Evolutionary conservation across 495 filamentous ascomycete genomes (phyloP).

Genomic region (Daldinia grandis): DNA sequence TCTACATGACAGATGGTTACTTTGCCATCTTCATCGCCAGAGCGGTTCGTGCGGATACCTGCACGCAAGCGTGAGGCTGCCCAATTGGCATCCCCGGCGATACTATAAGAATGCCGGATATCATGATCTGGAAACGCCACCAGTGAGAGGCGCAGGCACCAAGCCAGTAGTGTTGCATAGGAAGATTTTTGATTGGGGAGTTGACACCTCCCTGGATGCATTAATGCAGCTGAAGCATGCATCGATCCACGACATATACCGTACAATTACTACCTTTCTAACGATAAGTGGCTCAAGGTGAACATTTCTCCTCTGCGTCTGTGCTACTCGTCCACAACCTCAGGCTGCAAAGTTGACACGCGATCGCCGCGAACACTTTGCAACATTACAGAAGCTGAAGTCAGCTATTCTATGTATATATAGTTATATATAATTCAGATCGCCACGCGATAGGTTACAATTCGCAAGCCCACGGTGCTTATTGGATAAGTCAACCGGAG

Average conservation of each 20-base stretch:
- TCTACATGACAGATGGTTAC: slow-evolving; percentile 26
- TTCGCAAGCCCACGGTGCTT: background rate
- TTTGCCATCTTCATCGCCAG: slow-evolving; percentile 6
- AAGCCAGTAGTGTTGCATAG: slow-evolving; percentile 4
- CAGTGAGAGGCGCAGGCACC: slow-evolving; percentile 6
- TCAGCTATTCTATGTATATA: slow-evolving; percentile 14
- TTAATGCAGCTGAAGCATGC: slow-evolving; percentile 26
- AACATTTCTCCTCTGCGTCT: slow-evolving; percentile 14
- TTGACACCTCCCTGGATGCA: slow-evolving; percentile 12
- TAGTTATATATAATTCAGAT: slow-evolving; percentile 12
- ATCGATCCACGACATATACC: slow-evolving; percentile 24
- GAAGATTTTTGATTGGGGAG: slow-evolving; percentile 24
- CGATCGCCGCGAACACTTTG: background rate
- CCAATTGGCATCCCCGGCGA: slow-evolving; percentile 33
- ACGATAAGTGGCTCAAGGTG: slow-evolving; percentile 32
- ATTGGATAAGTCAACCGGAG: slow-evolving; percentile 23
- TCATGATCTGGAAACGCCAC: slow-evolving; percentile 28
- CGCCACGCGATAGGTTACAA: slow-evolving; percentile 22
- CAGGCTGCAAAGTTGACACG: slow-evolving; percentile 13
- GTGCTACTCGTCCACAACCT: background rate
- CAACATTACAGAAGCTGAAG: slow-evolving; percentile 28
- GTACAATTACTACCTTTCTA: slow-evolving; percentile 8
- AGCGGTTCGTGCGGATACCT: slow-evolving; percentile 38
- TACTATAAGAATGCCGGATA: slow-evolving; percentile 8
- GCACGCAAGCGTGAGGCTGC: slow-evolving; percentile 31